Evolutionary conservation across 192 early-diverging fungal species (phyloP).

Genomic region (Radiomyces spectabilis): DNA sequence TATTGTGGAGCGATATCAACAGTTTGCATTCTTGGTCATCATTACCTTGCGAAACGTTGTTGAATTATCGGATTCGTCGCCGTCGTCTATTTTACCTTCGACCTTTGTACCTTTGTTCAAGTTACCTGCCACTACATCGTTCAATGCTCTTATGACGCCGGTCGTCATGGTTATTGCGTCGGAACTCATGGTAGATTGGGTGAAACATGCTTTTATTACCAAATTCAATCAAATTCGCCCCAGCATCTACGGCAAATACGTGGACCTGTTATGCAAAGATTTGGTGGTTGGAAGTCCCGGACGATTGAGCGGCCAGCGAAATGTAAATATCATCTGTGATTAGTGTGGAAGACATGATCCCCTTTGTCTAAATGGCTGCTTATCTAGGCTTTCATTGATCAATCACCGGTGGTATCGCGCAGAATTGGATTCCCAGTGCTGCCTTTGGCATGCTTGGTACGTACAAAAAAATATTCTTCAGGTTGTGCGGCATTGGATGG

Average conservation of each 20-base stretch:
- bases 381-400: constrained; percentile 54
- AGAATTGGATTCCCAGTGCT: constrained; percentile 75
- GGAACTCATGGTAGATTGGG: constrained; percentile 92
- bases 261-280: constrained; percentile 85
- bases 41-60: constrained; percentile 88
- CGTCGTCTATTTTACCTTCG: constrained; percentile 49
- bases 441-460: constrained; percentile 71
- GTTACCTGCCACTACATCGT: constrained; percentile 49
- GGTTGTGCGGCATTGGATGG: too few relatives aligned
- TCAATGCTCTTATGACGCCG: constrained; percentile 69
- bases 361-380: constrained; percentile 1
- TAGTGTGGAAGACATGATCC: background rate
- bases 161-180: constrained; percentile 80
- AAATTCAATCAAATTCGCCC: constrained; percentile 94
- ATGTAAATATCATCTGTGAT: constrained; percentile 1
- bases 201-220: constrained; percentile 97
- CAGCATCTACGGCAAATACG: constrained; percentile 78
- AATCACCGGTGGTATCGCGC: constrained; percentile 67
- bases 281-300: constrained; percentile 56
- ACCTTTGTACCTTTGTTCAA: constrained; percentile 56
- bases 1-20: constrained; percentile 94
- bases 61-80: constrained; percentile 70
- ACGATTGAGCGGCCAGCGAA: constrained; percentile 27
- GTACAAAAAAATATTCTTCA: constrained; percentile 5
- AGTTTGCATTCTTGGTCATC: constrained; percentile 78